A percentile compares a stretch with the other conserved stretches of the same genome.
Evolutionary conservation across 1,139 yeast species (phyloP).

Genomic region (Nakaseomyces sp.): DNA sequence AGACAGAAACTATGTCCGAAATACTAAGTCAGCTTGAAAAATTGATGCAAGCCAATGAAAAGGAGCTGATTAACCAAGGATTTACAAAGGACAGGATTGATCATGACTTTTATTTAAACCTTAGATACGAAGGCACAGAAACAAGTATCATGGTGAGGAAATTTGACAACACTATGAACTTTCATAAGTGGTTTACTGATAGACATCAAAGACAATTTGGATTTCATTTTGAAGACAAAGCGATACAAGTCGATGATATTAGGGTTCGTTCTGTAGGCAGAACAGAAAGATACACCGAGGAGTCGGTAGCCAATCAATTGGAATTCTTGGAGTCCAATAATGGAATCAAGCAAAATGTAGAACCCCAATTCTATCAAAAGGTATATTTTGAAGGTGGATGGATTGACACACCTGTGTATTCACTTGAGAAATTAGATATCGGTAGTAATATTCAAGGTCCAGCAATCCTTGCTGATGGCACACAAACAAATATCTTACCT

Average conservation of each 20-base stretch:
- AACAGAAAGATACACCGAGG: conserved; percentile 28
- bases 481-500: conserved; percentile 78
- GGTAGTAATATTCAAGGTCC: conserved; percentile 65
- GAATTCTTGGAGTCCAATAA: conserved; percentile 12
- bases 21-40: conserved; percentile 31
- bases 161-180: conserved; percentile 30
- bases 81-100: conserved; percentile 39
- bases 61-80: conserved; percentile 20
- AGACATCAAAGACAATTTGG: conserved; percentile 64
- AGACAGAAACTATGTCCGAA: conserved; percentile 31
- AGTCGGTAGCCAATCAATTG: conserved; percentile 35
- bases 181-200: conserved; percentile 36
- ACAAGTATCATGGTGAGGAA: conserved; percentile 63
- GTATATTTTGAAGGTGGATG: conserved; percentile 46
- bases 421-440: conserved; percentile 40
- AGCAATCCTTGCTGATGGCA: conserved; percentile 73
- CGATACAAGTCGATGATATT: conserved; percentile 70
- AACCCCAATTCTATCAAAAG: conserved; percentile 23
- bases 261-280: conserved; percentile 65
- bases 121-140: conserved; percentile 83
- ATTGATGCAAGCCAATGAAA: conserved; percentile 15
- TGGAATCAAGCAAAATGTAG: not conserved
- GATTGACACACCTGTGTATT: conserved; percentile 44
- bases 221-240: conserved; percentile 47
- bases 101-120: conserved; percentile 59